Conservation (phyloP, 2,329 filamentous ascomycete species). For the Hymenoscyphus fructigenus region DNA sequence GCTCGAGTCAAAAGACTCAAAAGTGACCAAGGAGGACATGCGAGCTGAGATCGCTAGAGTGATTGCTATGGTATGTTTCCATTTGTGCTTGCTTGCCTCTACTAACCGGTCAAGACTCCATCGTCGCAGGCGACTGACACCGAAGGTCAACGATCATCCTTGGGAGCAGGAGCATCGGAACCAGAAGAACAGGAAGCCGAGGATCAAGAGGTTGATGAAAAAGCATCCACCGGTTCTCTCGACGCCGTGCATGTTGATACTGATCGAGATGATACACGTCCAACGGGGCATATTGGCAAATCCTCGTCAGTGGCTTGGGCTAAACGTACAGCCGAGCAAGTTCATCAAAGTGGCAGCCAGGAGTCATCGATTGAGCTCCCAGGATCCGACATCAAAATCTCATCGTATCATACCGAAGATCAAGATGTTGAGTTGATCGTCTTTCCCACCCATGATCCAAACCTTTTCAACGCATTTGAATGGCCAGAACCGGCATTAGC, state of each 20-base stretch:
- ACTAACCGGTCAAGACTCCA: background rate
- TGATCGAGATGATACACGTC: constrained; percentile 27
- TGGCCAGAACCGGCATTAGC: constrained; percentile 24
- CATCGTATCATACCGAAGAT: constrained; percentile 31
- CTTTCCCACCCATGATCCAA: constrained; percentile 12
- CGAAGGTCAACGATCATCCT: constrained; percentile 4
- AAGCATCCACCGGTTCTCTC: constrained; percentile 30
- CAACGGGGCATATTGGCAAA: constrained; percentile 28
- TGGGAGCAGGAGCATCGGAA: background rate
- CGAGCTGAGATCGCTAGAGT: constrained; percentile 24
- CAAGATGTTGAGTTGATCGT: constrained; percentile 22
- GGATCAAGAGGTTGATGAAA: constrained; percentile 20
- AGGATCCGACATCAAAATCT: constrained; percentile 9
- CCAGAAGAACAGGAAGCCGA: constrained; percentile 2
- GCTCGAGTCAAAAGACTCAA: constrained; percentile 16
- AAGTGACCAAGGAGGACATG: constrained; percentile 23
- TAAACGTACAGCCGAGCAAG: constrained; percentile 22
- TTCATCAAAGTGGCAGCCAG: background rate
- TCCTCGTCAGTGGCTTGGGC: constrained; percentile 30
- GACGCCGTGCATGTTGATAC: constrained; percentile 28
- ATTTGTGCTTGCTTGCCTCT: background rate
- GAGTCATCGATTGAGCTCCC: constrained; percentile 5
- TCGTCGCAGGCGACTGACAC: background rate
- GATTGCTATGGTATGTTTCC: constrained; percentile 25
- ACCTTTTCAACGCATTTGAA: constrained; percentile 21